Conservation (phyloP, 1,284 basidiomycete genomes). For the Gomphus sp. region DNA sequence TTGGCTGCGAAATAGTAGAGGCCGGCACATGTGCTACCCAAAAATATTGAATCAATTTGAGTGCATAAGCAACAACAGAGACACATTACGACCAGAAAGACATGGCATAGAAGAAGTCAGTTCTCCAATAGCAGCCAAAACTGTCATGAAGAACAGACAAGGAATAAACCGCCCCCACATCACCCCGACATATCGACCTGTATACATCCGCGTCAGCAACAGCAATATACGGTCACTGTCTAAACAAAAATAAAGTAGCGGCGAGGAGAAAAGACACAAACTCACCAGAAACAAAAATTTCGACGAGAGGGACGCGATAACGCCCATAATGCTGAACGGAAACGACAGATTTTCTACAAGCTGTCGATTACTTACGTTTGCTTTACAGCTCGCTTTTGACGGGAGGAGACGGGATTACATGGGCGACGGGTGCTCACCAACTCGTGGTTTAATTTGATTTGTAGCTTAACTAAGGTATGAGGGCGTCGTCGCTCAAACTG, state of each 20-base stretch:
- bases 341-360: conserved; percentile 58
- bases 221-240: no score
- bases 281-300: conserved; percentile 52
- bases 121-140: conserved; percentile 66
- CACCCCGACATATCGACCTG: conserved; percentile 68
- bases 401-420: no score
- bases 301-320: conserved; percentile 59
- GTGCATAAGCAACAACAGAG: no score
- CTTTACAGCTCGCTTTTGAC: no score
- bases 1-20: conserved; percentile 72
- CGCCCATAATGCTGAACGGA: conserved; percentile 69
- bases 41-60: no score
- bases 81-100: no score
- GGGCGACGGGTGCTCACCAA: conserved; percentile 34
- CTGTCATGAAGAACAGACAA: conserved; percentile 53
- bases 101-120: conserved; percentile 69
- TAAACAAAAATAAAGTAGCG: no score
- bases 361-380: conserved; percentile 21
- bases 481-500: conserved; percentile 14
- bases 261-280: neutral
- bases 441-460: conserved; percentile 68
- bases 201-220: neutral
- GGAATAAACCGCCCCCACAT: conserved; percentile 74
- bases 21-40: conserved; percentile 51
- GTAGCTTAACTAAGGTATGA: conserved; percentile 62